Base-by-base conservation (phyloP, 139 green algal genomes). In the Micractinium sp. region DNA sequence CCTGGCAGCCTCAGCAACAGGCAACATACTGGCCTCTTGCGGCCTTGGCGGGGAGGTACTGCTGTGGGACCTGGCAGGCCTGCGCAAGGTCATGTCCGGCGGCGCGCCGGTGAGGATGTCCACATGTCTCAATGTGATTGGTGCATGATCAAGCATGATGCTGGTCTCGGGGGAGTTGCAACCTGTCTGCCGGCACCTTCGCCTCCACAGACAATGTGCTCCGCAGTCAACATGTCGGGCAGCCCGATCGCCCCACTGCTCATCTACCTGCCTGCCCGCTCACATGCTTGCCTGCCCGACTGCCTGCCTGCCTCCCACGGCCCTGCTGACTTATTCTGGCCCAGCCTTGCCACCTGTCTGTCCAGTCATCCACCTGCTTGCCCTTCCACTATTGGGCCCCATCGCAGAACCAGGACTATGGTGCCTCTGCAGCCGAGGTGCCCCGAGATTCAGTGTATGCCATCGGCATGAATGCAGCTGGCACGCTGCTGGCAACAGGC, bases 381-480 rank as follows among this genome's bases (percentile, higher is more conserved):
- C 66, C 66, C 66, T 73, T 14, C 66, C 47, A 56, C 47, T 56
- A 9, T 19, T 19, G 66, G n/a, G 66, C 66, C 66, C 66, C 14
- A 2, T 20, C 27, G 74, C 73, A 89, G 73, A 61, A 60, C 53
- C 61, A 82, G 36, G 31, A 35, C 13, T 88, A 79, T 35, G 60
- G 53, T 0, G 74, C 79, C 27, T 35, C 73, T 56, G 23, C 47
- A 36, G 85, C 78, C 1, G 88, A 89, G 9, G 82, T 35, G 23
- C 33, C 35, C 14, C 67, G 87, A 15, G 94, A 92, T 33, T 96
- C 93, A 38, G 92, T 99, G 41, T 99, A 99, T 79, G 91, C 96
- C 23, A 74, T 98, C 38, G 95, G 94, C 9, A 92, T 98, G 74
- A 96, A 93, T 80, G 85, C 60, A 0, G 27, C 81, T 1, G 97